These are phyloP conservation scores for Trapa bicornis DNA, from an alignment of 345 rosid species.

Conservation along the genomic window DNA sequence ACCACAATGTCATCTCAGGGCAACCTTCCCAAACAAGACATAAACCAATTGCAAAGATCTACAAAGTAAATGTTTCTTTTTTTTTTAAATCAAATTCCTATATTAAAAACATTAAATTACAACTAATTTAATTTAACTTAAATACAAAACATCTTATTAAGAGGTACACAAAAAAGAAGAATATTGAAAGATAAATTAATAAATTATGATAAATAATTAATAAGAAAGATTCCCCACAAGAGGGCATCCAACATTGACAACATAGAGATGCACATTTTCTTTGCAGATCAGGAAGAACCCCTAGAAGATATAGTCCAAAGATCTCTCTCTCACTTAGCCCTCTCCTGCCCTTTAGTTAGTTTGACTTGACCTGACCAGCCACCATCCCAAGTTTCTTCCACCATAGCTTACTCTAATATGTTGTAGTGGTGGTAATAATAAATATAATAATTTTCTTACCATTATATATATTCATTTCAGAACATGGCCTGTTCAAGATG, in stretches of 20 bases:
- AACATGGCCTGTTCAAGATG: too few species aligned
- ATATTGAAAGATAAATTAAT: too few species aligned
- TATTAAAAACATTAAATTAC: too few species aligned
- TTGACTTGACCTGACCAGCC: slow-evolving; percentile 13
- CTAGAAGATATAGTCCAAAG: slow-evolving; percentile 15
- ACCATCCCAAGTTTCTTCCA: neutral
- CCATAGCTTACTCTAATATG: neutral
- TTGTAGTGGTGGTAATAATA: neutral
- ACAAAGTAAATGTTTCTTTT: too few species aligned
- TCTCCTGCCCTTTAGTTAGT: slow-evolving; percentile 18
- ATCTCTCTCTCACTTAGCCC: slow-evolving; percentile 4
- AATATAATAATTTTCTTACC: too few species aligned
- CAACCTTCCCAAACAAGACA: neutral
- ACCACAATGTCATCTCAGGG: neutral
- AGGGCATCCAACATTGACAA: slow-evolving; percentile 9
- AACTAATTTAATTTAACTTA: too few species aligned
- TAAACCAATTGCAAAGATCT: neutral
- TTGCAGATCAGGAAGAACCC: slow-evolving; percentile 7
- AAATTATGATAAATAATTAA: slow-evolving; percentile 1
- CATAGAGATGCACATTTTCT: neutral
- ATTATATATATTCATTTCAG: too few species aligned
- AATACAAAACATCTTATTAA: too few species aligned
- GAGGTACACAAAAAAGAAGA: too few species aligned
- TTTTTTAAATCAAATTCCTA: too few species aligned
- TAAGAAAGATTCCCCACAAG: neutral